A percentile compares a stretch with the other conserved stretches of the same genome.
These are phyloP conservation scores for Colletotrichum costaricense DNA, from an alignment of 2,329 filamentous ascomycete species.

Conservation along the genomic window DNA sequence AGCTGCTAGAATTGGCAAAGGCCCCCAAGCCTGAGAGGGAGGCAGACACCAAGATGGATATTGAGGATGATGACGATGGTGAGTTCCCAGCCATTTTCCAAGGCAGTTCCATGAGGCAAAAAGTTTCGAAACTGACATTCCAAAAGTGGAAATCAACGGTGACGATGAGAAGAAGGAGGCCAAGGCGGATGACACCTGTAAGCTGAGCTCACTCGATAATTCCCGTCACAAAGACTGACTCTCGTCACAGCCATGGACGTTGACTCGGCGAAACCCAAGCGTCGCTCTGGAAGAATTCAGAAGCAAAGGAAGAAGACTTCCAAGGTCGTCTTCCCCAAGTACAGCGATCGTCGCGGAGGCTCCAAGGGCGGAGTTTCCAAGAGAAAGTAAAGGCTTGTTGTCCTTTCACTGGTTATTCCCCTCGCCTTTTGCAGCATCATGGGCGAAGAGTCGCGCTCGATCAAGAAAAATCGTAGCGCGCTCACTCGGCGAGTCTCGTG, in stretches of 20 bases:
- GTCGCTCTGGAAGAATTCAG: conserved; percentile 58
- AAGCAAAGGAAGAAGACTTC: conserved; percentile 68
- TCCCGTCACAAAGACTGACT: conserved; percentile 40
- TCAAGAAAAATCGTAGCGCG: background rate
- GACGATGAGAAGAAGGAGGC: conserved; percentile 44
- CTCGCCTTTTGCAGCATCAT: background rate
- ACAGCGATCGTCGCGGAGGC: conserved; percentile 59
- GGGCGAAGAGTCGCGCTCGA: background rate
- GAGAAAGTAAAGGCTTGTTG: conserved; percentile 50
- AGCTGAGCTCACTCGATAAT: background rate
- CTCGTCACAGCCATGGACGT: conserved; percentile 66
- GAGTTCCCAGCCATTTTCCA: background rate
- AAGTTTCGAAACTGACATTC: conserved; percentile 25
- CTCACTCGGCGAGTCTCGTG: background rate
- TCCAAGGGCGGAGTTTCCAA: conserved; percentile 37
- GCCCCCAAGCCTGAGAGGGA: conserved; percentile 75
- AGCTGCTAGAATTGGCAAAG: conserved; percentile 82
- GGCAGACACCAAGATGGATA: conserved; percentile 62
- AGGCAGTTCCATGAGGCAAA: background rate
- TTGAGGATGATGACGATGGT: conserved; percentile 42
- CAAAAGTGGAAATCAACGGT: conserved; percentile 42
- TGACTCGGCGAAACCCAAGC: conserved; percentile 56
- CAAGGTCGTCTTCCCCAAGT: conserved; percentile 70
- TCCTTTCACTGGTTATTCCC: background rate
- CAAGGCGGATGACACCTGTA: conserved; percentile 37